These are phyloP conservation scores for Beta macrorhiza DNA, from an alignment of 179 eudicot genomes.

Conservation along the genomic window DNA sequence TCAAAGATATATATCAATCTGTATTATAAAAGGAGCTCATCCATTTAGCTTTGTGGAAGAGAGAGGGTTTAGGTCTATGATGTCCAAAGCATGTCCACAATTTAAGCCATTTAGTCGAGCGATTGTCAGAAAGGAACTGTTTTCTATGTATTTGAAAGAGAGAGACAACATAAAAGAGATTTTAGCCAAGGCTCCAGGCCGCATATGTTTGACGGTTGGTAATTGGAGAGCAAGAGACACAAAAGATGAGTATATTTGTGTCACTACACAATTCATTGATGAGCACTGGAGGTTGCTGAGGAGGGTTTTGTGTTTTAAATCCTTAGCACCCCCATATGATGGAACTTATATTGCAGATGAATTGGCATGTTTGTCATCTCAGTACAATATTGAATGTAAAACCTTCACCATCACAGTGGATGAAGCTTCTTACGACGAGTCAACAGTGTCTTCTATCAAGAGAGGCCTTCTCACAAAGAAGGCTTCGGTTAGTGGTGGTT, in stretches of 20 bases:
- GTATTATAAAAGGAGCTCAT: slow-evolving; percentile 42
- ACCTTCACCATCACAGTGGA: slow-evolving; percentile 40
- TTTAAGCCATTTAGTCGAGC: slow-evolving; percentile 43
- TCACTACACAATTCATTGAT: slow-evolving; percentile 42
- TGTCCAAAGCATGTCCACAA: slow-evolving; percentile 43
- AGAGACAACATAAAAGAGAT: slow-evolving; percentile 46
- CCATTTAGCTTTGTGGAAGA: slow-evolving; percentile 51
- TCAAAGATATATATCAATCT: slow-evolving; percentile 37
- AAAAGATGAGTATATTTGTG: slow-evolving; percentile 44
- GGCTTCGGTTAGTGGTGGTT: background rate
- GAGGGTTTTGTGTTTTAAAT: slow-evolving; percentile 41
- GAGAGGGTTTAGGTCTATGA: slow-evolving; percentile 47
- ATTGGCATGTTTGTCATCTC: slow-evolving; percentile 42
- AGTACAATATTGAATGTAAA: slow-evolving; percentile 42
- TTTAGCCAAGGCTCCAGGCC: slow-evolving; percentile 43
- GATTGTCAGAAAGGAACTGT: slow-evolving; percentile 43
- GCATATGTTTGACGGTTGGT: slow-evolving; percentile 41
- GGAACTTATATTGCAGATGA: slow-evolving; percentile 43
- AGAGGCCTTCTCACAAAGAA: slow-evolving; percentile 37
- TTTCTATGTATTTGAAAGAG: slow-evolving; percentile 46
- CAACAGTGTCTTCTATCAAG: slow-evolving; percentile 22
- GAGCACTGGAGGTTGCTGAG: slow-evolving; percentile 39
- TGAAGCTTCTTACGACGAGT: slow-evolving; percentile 14
- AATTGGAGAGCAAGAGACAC: slow-evolving; percentile 52
- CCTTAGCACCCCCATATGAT: slow-evolving; percentile 47